Percentiles rank a stretch among this genome's conserved stretches.
Evolutionary conservation across 495 filamentous ascomycete genomes (phyloP).

Genomic region (Talaromyces adpressus): DNA sequence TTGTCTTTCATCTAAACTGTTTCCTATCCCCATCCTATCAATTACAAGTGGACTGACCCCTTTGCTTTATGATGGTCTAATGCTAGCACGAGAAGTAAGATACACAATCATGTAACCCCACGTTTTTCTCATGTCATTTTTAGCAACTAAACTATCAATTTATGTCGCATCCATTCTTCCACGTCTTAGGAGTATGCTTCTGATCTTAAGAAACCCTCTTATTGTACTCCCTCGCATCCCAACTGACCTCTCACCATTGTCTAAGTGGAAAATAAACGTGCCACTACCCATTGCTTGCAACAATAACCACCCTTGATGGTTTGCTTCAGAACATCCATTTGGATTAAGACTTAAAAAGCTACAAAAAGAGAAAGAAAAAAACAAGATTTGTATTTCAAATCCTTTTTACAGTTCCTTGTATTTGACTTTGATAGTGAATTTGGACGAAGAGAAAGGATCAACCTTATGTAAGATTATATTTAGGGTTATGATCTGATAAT

Average conservation of each 20-base stretch:
- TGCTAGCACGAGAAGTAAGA: conserved; percentile 46
- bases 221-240: not conserved
- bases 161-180: conserved; percentile 29
- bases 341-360: not conserved
- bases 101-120: conserved; percentile 54
- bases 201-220: not conserved
- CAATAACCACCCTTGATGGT: not conserved
- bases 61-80: conserved; percentile 20
- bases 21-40: conserved; percentile 8
- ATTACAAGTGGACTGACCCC: not conserved
- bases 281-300: not conserved
- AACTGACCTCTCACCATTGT: not conserved
- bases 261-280: not conserved
- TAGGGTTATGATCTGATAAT: no score
- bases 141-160: conserved; percentile 10
- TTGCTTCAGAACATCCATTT: not conserved
- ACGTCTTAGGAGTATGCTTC: conserved; percentile 35
- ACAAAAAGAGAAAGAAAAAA: not conserved
- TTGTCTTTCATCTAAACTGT: conserved; percentile 13
- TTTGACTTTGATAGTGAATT: not conserved
- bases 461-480: no score
- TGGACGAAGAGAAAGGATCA: not conserved
- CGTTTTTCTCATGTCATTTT: conserved; percentile 10
- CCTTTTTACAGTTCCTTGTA: not conserved
- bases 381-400: not conserved